Evolutionary conservation across 1,284 basidiomycete species (phyloP).

Genomic region (Rhodotorula sp.): DNA sequence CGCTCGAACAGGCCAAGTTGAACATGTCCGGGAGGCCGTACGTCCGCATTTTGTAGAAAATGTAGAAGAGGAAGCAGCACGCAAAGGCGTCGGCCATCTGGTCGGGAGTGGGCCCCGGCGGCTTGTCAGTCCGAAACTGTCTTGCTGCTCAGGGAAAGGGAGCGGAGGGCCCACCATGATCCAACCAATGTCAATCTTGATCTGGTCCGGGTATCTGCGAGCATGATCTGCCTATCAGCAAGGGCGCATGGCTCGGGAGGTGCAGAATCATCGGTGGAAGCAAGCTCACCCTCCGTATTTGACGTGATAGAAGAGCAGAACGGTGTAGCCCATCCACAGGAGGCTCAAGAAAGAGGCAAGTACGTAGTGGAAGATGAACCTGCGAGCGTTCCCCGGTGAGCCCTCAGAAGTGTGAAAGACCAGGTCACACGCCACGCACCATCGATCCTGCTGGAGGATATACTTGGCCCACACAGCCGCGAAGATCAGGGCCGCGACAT

Average conservation of each 20-base stretch:
- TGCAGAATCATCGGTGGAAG: too few relatives aligned
- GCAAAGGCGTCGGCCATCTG: slow-evolving; percentile 14
- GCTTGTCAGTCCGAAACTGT: background rate
- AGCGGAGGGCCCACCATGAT: slow-evolving; percentile 6
- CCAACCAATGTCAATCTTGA: slow-evolving; percentile 27
- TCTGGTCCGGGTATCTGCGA: slow-evolving; percentile 1
- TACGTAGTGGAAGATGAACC: slow-evolving; percentile 24
- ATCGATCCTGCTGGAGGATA: background rate
- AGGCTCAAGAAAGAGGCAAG: background rate
- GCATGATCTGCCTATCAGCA: too few relatives aligned
- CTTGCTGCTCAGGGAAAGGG: background rate
- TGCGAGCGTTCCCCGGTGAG: background rate
- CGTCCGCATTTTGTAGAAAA: slow-evolving; percentile 17
- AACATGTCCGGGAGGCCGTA: slow-evolving; percentile 13
- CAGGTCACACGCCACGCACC: background rate
- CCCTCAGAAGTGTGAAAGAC: background rate
- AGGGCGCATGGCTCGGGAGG: too few relatives aligned
- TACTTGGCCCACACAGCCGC: slow-evolving; percentile 1
- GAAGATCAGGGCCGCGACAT: slow-evolving; percentile 1
- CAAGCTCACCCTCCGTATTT: background rate
- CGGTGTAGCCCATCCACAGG: slow-evolving; percentile 12
- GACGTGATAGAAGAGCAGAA: slow-evolving; percentile 10
- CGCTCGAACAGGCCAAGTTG: background rate
- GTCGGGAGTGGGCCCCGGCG: too few relatives aligned
- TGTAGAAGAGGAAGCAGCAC: slow-evolving; percentile 8